These are phyloP conservation scores for Linnemannia schmuckeri DNA, from an alignment of 192 early-diverging fungal species.

Conservation along the genomic window DNA sequence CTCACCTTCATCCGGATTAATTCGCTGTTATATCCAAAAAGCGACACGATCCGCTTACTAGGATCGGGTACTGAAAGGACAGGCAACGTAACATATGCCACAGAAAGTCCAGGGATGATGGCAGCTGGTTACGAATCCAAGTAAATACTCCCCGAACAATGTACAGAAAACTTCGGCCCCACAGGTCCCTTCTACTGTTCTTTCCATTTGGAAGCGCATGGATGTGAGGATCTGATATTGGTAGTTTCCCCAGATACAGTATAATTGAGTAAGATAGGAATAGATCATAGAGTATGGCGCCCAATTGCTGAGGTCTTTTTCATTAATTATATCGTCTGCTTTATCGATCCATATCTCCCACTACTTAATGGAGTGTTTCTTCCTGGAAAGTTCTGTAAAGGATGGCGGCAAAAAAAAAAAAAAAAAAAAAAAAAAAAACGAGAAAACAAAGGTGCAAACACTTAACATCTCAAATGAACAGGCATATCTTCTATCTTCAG, in stretches of 20 bases:
- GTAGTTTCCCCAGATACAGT: no score
- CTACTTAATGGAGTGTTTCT: background rate
- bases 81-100: background rate
- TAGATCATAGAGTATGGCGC: background rate
- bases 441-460: background rate
- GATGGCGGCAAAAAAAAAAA: background rate
- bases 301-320: background rate
- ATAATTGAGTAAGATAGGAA: no score
- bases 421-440: background rate
- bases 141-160: background rate
- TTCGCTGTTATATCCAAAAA: background rate
- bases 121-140: background rate
- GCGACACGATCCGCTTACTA: background rate
- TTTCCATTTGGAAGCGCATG: background rate
- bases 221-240: no score
- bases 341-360: background rate
- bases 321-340: background rate
- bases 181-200: background rate
- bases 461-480: background rate
- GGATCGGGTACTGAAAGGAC: background rate
- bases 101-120: background rate
- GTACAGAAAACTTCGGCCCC: background rate
- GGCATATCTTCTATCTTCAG: background rate
- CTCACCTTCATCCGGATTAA: background rate
- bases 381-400: background rate